phyloP scores from a whole-genome alignment of 768 basidiomycete genomes.

The Mycena belliarum region DNA sequence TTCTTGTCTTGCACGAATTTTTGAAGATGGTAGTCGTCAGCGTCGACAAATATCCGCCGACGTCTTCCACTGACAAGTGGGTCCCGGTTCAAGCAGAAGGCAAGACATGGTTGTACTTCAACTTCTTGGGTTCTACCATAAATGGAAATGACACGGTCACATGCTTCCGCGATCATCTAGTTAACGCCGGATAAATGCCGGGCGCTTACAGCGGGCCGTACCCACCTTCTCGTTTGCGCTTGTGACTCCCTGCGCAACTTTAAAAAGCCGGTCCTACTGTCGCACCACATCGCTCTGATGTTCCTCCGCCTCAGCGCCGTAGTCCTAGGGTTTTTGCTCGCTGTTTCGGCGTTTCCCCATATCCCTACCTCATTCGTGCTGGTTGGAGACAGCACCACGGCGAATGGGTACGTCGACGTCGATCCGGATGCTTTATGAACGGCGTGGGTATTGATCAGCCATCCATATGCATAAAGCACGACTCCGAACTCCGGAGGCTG shows the following conservation, averaged over 20 bases:
- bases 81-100: too few species aligned
- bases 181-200: neutral
- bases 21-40: too few species aligned
- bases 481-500: slow-evolving; percentile 32
- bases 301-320: slow-evolving; percentile 1
- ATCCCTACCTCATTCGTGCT: slow-evolving; percentile 37
- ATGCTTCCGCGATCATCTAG: neutral
- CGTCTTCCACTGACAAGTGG: too few species aligned
- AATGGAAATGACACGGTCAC: slow-evolving; percentile 5
- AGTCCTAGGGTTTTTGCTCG: neutral
- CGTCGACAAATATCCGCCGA: too few species aligned
- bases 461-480: neutral
- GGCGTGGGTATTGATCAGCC: neutral
- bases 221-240: neutral
- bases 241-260: neutral
- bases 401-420: slow-evolving; percentile 38
- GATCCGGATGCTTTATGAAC: neutral
- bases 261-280: neutral
- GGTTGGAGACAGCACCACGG: slow-evolving; percentile 43
- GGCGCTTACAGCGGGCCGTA: too few species aligned
- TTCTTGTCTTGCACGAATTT: too few species aligned
- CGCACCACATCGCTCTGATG: neutral
- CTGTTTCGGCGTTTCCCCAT: neutral
- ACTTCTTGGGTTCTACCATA: too few species aligned
- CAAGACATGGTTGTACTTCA: too few species aligned